Conservation (phyloP, 352 stramenopile genomes). For the Globisporangium radiosum region DNA sequence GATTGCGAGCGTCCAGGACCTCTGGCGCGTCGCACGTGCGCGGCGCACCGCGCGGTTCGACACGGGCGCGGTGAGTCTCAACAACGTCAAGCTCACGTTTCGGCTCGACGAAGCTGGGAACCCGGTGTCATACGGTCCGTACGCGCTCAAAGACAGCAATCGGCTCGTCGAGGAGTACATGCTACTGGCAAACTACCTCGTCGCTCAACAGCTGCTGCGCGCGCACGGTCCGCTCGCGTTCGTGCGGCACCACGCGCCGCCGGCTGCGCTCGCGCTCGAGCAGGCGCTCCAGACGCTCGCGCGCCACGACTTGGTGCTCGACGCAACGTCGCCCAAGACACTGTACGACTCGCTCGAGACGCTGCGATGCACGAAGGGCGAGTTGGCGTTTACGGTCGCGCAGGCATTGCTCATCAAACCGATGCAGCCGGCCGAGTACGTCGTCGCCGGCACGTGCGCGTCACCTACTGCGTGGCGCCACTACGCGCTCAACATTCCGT, state of each 20-base stretch:
- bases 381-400: constrained; percentile 80
- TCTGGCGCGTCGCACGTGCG: constrained; percentile 58
- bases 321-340: constrained; percentile 72
- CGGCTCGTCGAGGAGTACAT: constrained; percentile 97
- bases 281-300: constrained; percentile 33
- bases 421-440: constrained; percentile 94
- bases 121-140: constrained; percentile 80
- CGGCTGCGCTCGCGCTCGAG: constrained; percentile 45
- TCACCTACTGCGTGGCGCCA: constrained; percentile 85
- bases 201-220: constrained; percentile 93
- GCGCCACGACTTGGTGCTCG: constrained; percentile 66
- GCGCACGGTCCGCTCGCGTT: constrained; percentile 83
- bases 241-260: constrained; percentile 85
- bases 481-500: constrained; percentile 96
- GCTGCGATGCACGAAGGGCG: constrained; percentile 66
- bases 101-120: constrained; percentile 89
- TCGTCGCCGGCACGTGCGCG: constrained; percentile 72
- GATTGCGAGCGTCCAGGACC: constrained; percentile 59
- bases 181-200: constrained; percentile 97
- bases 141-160: constrained; percentile 94
- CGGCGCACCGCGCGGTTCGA: constrained; percentile 83
- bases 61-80: constrained; percentile 90
- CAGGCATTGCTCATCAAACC: constrained; percentile 92
- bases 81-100: constrained; percentile 93
- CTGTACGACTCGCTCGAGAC: constrained; percentile 83